Percentiles rank a stretch among this genome's conserved stretches.
phyloP scores from a whole-genome alignment of 768 basidiomycete genomes.

The Tylopilus subfusipes region DNA sequence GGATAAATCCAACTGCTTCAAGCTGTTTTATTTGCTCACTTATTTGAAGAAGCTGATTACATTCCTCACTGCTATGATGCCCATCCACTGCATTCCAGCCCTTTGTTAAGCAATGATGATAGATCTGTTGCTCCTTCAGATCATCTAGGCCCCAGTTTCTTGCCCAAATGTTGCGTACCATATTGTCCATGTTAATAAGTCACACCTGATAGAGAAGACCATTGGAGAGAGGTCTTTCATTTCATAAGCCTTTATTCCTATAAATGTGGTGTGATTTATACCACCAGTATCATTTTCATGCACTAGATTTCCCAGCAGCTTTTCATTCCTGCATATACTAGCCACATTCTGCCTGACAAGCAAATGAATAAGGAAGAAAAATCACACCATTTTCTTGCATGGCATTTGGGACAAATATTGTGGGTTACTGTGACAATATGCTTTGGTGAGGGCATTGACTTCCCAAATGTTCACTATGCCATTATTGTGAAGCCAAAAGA shows the following conservation, averaged over 20 bases:
- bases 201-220: not conserved
- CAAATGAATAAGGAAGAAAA: conserved; percentile 2
- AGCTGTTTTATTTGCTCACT: conserved; percentile 5
- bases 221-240: not conserved
- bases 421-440: conserved; percentile 4
- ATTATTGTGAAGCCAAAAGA: not conserved
- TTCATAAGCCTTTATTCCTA: not conserved
- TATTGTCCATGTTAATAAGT: accelerated
- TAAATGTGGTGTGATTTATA: conserved; percentile 8
- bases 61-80: conserved; percentile 7
- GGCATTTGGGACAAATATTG: not conserved
- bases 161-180: conserved; percentile 2
- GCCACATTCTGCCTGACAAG: not conserved
- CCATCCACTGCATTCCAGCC: not conserved
- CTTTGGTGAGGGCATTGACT: conserved; percentile 7
- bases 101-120: conserved; percentile 9
- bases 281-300: not conserved
- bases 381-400: not conserved
- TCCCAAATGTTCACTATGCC: not conserved
- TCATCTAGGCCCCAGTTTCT: not conserved
- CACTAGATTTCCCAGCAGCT: not conserved
- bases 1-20: no score
- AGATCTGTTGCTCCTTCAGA: not conserved
- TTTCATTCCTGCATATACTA: not conserved
- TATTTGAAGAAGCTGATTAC: conserved; percentile 8